phyloP scores from a whole-genome alignment of 306 rosid genomes.

The Alnus rubra region DNA sequence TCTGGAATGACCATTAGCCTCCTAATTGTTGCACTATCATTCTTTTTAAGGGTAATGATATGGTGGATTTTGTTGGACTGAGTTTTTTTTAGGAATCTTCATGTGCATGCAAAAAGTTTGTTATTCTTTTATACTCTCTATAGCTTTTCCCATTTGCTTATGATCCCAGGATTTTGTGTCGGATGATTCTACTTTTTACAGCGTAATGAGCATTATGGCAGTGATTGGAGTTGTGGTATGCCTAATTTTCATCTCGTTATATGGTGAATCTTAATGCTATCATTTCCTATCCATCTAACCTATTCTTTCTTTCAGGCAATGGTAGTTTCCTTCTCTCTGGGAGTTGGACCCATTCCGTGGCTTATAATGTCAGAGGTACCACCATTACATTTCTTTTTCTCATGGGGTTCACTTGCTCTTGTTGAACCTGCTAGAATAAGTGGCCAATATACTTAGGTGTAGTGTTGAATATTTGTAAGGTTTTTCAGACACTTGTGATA shows the following conservation, averaged over 20 bases:
- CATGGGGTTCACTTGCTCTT: background rate
- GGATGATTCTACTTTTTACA: constrained; percentile 47
- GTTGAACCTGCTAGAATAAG: background rate
- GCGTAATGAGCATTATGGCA: constrained; percentile 51
- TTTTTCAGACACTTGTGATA: background rate
- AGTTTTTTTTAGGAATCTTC: background rate
- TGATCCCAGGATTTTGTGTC: constrained; percentile 48
- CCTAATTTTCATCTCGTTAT: constrained; percentile 11
- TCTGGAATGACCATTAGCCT: constrained; percentile 76
- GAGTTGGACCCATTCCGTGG: constrained; percentile 98
- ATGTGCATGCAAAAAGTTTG: constrained; percentile 2
- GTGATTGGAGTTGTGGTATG: constrained; percentile 92
- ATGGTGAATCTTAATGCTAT: constrained; percentile 11
- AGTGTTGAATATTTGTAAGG: background rate
- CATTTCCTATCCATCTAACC: constrained; percentile 23
- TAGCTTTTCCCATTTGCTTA: constrained; percentile 1
- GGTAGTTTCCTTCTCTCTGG: constrained; percentile 84
- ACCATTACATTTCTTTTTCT: background rate
- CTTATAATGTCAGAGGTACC: constrained; percentile 98
- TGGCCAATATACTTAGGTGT: background rate
- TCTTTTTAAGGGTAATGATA: constrained; percentile 67
- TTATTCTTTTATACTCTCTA: constrained; percentile 14
- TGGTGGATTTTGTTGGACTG: background rate
- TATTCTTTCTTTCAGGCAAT: constrained; percentile 58
- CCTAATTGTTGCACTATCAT: constrained; percentile 66